Base-by-base conservation (phyloP, 208 protist species). In the Tritrichomonas foetus region DNA sequence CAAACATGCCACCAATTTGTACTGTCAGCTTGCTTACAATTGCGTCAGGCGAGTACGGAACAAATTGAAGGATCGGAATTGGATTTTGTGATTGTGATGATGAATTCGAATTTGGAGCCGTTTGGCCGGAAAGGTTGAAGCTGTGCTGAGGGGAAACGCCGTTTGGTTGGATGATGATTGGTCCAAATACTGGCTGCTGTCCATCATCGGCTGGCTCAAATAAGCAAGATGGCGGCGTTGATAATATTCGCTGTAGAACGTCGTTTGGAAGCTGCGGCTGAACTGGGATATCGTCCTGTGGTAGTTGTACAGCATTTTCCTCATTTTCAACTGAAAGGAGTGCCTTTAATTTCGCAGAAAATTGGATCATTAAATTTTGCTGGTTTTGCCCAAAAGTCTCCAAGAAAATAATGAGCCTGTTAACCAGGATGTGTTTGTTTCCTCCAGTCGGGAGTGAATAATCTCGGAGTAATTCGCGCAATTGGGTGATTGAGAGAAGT, bases 361-460 rank as follows among this genome's bases (percentile, higher is more conserved):
- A 89, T 57, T 44, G 41, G 22, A 47, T 53, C 2, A 57, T 20
- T 25, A 89, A n/a, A 89, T 89, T 89, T 57, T 53, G 78, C 39
- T 89, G 78, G 39, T n/a, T 57, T 89, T 53, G 78, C 2, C 78
- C 78, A 57, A 89, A 53, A 20, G 78, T 89, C 57, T 89, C 78
- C 2, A 89, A 36, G 36, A 89, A 89, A 20, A 89, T 89, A 20
- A 89, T 57, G 1, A 89, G 47, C 14, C 78, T 0, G 30, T 89
- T 57, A 3, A 89, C 78, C 5, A 89, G 44, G 20, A 57, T n/a
- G 16, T 89, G 78, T 36, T 89, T 89, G 27, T 57, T 57, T 49
- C 78, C 78, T 39, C 47, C 78, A 55, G 78, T 89, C 20, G 78
- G 78, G 1, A 89, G 30, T 36, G 47, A 89, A 57, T 89, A 89